A percentile compares a stretch with the other conserved stretches of the same genome.
These are phyloP conservation scores for Sanghuangporus weigelae DNA, from an alignment of 1,284 basidiomycete species.

Conservation along the genomic window DNA sequence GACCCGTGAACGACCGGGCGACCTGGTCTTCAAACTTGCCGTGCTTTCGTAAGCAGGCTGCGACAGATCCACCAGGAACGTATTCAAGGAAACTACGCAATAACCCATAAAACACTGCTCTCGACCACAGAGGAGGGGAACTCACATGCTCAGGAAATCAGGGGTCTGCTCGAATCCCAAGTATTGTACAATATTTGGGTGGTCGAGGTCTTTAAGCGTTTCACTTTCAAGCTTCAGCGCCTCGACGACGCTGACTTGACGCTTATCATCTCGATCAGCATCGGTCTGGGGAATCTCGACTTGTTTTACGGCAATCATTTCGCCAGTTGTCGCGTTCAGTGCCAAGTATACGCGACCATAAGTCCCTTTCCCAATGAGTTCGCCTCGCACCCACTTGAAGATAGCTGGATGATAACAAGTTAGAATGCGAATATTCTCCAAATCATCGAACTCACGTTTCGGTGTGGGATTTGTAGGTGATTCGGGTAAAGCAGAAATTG, in stretches of 20 bases:
- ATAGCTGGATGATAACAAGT: slow-evolving; percentile 50
- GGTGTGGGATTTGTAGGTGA: slow-evolving; percentile 48
- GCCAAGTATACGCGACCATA: slow-evolving; percentile 97
- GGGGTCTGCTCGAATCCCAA: slow-evolving; percentile 95
- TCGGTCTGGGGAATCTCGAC: slow-evolving; percentile 91
- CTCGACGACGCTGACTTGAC: slow-evolving; percentile 84
- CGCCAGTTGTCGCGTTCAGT: slow-evolving; percentile 95
- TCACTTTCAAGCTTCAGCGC: slow-evolving; percentile 94
- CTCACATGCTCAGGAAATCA: slow-evolving; percentile 88
- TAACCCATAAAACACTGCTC: neutral
- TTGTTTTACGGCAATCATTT: slow-evolving; percentile 99
- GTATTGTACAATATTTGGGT: slow-evolving; percentile 96
- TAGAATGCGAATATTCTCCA: neutral
- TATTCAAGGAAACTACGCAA: slow-evolving; percentile 87
- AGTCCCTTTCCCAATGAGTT: slow-evolving; percentile 94
- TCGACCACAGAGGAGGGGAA: slow-evolving; percentile 20
- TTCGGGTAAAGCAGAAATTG: slow-evolving; percentile 44
- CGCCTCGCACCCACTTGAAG: slow-evolving; percentile 98
- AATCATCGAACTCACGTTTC: slow-evolving; percentile 44
- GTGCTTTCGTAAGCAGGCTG: slow-evolving; percentile 87
- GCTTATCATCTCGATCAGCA: slow-evolving; percentile 83
- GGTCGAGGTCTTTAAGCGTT: slow-evolving; percentile 93
- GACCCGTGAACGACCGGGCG: slow-evolving; percentile 88
- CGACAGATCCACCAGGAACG: slow-evolving; percentile 95
- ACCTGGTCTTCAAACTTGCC: slow-evolving; percentile 92